These are phyloP conservation scores for Athelia sp. DNA, from an alignment of 1,284 basidiomycete species.

Conservation along the genomic window DNA sequence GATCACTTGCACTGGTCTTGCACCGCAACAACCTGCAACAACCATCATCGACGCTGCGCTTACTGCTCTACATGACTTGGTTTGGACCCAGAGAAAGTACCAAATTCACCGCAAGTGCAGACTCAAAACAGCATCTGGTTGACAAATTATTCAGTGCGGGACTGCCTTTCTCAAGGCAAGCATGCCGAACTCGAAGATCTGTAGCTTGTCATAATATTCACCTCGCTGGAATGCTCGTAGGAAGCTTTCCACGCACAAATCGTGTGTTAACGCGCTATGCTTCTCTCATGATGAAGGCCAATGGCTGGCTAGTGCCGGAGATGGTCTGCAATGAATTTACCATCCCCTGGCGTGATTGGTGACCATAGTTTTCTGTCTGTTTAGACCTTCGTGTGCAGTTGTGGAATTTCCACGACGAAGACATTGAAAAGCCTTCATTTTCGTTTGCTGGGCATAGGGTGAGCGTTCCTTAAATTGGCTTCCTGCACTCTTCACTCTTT, in stretches of 20 bases:
- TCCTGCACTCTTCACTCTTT: neutral
- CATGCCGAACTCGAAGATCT: no score
- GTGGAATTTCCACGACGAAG: constrained; percentile 69
- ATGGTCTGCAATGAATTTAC: no score
- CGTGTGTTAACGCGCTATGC: constrained; percentile 67
- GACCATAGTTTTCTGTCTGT: no score
- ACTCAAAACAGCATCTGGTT: constrained; percentile 12
- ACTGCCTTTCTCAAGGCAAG: constrained; percentile 42
- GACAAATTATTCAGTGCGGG: constrained; percentile 26
- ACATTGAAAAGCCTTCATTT: constrained; percentile 40
- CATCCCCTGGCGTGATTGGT: no score
- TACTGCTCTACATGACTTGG: no score
- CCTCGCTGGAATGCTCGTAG: constrained; percentile 29
- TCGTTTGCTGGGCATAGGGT: constrained; percentile 48
- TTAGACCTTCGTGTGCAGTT: constrained; percentile 60
- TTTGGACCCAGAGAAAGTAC: neutral
- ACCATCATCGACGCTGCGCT: no score
- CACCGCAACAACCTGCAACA: no score
- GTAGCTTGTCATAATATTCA: no score
- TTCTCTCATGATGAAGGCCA: constrained; percentile 59
- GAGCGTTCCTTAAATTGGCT: constrained; percentile 9
- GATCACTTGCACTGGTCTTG: no score
- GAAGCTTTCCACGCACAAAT: constrained; percentile 53
- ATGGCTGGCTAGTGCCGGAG: constrained; percentile 73
- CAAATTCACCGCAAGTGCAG: neutral